Base-by-base conservation (phyloP, 2,329 filamentous ascomycete species). In the Fusarium sp. region DNA sequence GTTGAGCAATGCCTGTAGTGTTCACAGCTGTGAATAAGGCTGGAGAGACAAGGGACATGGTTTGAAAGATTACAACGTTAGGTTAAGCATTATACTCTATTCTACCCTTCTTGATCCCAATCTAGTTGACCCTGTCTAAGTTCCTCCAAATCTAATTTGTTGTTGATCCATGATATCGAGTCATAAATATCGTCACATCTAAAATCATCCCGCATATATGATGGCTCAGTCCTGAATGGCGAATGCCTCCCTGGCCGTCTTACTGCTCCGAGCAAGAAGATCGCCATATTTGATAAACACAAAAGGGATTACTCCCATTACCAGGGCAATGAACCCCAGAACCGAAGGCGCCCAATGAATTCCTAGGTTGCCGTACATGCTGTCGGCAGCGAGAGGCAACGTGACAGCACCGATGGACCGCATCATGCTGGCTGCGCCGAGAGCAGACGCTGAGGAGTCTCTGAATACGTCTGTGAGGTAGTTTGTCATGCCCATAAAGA, bases 401-500 rank as follows among this genome's bases (percentile, higher is more conserved):
- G 72, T 55, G 7, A 75, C 67, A 4, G 74, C 74, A 19, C 73
- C 73, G 25, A 74, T 66, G 15, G 74, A 76, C 8, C 74, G 70
- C 12, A 70, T 72, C 68, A 72, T 73, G 28, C 72, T 73, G 10
- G 74, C 69, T 3, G 75, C 75, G 2, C 73, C 75, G 5, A 73
- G 72, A 1, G 74, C 74, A n/a, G 74, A 76, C 5, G 74, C 74
- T 1, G 74, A 76, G n/a, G 68, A 61, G 26, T 74, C 67, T 5
- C 67, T 70, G 32, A 69, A 76, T 7, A 74, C 72, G 32, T 76
- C 74, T 2, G 72, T 76, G 32, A 76, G 49, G 54, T 75, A 76
- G 52, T 76, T 76, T 34, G 69, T 58, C 71, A 76, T 75, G 35
- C 72, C 73, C 68, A 76, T 75, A 61, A 76, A 76, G 7, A 76